Evolutionary conservation across 352 stramenopile species (phyloP), one percentile per base, ranked within the genome.

Genomic region (Pythium rishiriense): DNA sequence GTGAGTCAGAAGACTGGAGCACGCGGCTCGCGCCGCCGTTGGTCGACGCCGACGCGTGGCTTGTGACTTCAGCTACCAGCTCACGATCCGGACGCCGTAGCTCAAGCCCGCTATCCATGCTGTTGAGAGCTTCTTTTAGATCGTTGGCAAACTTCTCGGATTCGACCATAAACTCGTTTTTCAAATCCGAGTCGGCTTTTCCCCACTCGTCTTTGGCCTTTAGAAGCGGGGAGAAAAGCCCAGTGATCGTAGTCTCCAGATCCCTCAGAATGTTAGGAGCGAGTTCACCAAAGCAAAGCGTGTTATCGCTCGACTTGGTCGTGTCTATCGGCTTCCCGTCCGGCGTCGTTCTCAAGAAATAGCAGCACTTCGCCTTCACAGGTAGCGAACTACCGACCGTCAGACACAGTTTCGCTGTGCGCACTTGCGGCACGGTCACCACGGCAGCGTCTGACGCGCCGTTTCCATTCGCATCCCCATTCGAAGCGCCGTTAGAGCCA

Each of bases 151-250:
- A 98, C 52, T 97, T 96, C 19, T 97, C 89, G 42, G 97, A 98
- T 72, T 98, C 96, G 52, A 78, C 83, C 76, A 97, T 96, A 70
- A 98, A 99, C 60, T 96, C 87, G 50, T 76, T 73, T 67, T 96
- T 97, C 25, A 98, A 72, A 59, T 98, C 94, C 7, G 88, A 58
- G 63, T 98, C 94, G 2, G 96, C 92, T 64, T 98, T 97, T 3
- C 97, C 97, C 97, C 97, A 99, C 72, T 98, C 93, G 29, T 96
- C 87, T 26, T 96, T 98, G 43, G 88, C 78, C 52, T 97, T 96
- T 43, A 99, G 79, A 7, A 99, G 70, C 19, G 96, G 95, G 56
- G 80, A 85, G 65, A 98, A 99, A 12, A 97, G 81, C 69, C 69
- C 68, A 22, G 69, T 91, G 72, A 94, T 89, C 35, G 84, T 93